Percentiles rank a stretch among this genome's conserved stretches.
Conservation (phyloP, 495 filamentous ascomycete species). For the Schizothecium vesticola region DNA sequence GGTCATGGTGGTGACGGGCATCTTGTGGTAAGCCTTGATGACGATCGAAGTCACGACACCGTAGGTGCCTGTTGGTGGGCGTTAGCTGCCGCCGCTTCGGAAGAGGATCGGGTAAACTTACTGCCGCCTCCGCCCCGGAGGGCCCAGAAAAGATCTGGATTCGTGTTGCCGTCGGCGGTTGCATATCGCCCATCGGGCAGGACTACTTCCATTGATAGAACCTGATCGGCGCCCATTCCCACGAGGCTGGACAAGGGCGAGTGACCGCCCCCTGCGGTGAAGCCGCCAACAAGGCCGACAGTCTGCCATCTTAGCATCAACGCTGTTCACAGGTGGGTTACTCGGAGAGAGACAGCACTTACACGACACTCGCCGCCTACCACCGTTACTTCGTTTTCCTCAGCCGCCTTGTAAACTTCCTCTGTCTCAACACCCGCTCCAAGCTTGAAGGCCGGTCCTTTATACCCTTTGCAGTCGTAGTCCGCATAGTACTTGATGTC, state of each 20-base stretch:
- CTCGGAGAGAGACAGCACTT: not conserved
- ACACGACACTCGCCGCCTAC: conserved; percentile 47
- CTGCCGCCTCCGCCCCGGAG: conserved; percentile 53
- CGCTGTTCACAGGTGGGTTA: no score
- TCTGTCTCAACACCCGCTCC: conserved; percentile 43
- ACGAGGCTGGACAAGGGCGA: conserved; percentile 36
- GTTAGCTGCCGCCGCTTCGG: not conserved
- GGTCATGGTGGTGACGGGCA: conserved; percentile 35
- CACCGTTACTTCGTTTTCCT: conserved; percentile 33
- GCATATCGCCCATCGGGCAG: conserved; percentile 51
- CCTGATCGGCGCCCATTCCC: conserved; percentile 52
- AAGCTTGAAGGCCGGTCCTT: conserved; percentile 44
- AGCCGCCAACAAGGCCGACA: conserved; percentile 50
- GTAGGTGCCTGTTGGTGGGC: conserved; percentile 38
- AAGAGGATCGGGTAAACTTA: conserved; percentile 9
- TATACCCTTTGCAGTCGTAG: conserved; percentile 34
- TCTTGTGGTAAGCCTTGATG: conserved; percentile 40
- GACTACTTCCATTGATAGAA: conserved; percentile 52
- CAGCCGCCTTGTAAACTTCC: conserved; percentile 42
- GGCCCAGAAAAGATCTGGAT: conserved; percentile 64
- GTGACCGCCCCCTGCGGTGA: conserved; percentile 51
- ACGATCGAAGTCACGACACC: conserved; percentile 52
- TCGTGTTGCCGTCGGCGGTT: conserved; percentile 41
- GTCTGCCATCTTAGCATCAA: conserved; percentile 34
- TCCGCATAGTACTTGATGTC: conserved; percentile 35